Evolutionary conservation across 2,329 filamentous ascomycete genomes (phyloP), one percentile per base, ranked within the genome.

Genomic region (Fusarium sp.): DNA sequence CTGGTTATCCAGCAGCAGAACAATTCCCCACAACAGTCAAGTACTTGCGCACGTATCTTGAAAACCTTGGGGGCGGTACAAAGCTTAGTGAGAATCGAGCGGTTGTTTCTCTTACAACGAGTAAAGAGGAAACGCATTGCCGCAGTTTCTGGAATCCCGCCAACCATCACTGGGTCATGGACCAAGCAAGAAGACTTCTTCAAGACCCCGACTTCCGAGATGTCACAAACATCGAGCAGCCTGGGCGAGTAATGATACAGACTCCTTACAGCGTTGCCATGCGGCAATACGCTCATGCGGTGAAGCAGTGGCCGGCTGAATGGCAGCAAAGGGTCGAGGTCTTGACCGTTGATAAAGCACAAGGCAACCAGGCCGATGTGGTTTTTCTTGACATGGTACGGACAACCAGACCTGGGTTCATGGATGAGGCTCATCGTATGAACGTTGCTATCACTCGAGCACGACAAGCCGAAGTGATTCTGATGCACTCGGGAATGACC

Each of bases 311-410:
- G 71, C 77, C 78, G 0, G 14, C 50, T 2, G 67, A 75, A 13
- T 76, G 65, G 48, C 75, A 76, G 45, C 31, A 65, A 1, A 73
- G 81, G 3, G 79, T 84, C 0, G 75, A 81, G 25, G 79, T 83
- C 0, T 67, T 83, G 19, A 85, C 83, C 0, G 79, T 84, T 1
- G 84, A 84, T 51, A 82, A 79, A 7, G 80, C 81, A 0, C 83
- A 85, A 41, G 84, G 84, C 0, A 82, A 83, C 16, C 81, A 85
- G 59, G 83, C 84, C 0, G 84, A 85, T 42, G 76, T 84, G 7
- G 82, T 85, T 0, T 81, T 84, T 34, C 75, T 85, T 0, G 84
- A 85, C 72, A 77, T 84, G 65, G 83, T 85, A 4, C 76, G 81
- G n/a, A 80, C 80, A 0, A 73, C 70, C 1, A 74, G 74, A 1